phyloP scores from a whole-genome alignment of 768 basidiomycete genomes.

The Gautieria morchelliformis region DNA sequence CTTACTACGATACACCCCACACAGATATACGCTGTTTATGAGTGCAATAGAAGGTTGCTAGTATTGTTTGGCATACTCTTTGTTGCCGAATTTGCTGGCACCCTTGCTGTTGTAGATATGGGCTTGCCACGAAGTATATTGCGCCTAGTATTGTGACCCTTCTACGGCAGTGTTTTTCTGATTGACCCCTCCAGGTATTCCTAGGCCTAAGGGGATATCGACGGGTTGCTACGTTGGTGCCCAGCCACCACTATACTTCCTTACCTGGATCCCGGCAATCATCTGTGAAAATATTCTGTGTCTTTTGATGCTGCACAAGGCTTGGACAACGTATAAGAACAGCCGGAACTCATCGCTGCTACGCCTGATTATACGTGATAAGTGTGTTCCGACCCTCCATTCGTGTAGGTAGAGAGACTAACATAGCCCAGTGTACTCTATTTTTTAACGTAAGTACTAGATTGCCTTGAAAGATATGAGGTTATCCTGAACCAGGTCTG shows the following conservation, averaged over 20 bases:
- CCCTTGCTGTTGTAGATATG: too few relatives aligned
- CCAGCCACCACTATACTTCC: slow-evolving; percentile 30
- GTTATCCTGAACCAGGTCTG: too few relatives aligned
- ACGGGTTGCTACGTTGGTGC: neutral
- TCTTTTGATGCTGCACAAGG: slow-evolving; percentile 37
- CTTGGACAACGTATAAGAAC: slow-evolving; percentile 32
- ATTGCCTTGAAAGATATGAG: too few relatives aligned
- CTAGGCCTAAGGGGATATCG: neutral
- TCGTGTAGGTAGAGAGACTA: too few relatives aligned
- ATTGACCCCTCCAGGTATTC: neutral
- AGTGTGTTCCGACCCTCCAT: neutral
- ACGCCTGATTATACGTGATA: neutral
- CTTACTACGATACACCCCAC: neutral
- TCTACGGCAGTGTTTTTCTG: neutral
- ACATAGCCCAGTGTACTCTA: too few relatives aligned
- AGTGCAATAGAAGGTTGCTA: slow-evolving; percentile 41
- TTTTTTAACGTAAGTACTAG: too few relatives aligned
- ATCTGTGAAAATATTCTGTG: slow-evolving; percentile 45
- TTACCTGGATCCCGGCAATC: slow-evolving; percentile 55
- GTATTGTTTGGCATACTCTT: slow-evolving; percentile 36
- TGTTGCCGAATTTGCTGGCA: slow-evolving; percentile 23
- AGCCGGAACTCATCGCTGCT: neutral
- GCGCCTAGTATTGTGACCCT: neutral
- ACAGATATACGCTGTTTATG: slow-evolving; percentile 38
- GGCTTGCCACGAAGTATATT: slow-evolving; percentile 31